A percentile compares a stretch with the other conserved stretches of the same genome.
These are phyloP conservation scores for Cymbopogon flexuosus DNA, from an alignment of 202 grass and related monocot genomes.

Conservation along the genomic window DNA sequence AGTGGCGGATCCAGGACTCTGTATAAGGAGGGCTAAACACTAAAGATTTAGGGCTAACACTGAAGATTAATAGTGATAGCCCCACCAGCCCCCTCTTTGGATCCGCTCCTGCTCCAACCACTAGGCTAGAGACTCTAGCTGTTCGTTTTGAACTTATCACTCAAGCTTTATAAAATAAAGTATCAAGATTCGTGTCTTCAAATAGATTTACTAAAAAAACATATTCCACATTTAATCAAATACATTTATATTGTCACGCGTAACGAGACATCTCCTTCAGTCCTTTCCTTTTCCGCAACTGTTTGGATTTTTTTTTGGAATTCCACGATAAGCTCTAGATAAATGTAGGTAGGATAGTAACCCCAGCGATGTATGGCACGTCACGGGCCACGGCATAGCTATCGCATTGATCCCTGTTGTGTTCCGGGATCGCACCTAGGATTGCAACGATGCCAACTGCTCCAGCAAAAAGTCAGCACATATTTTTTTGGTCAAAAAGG, in stretches of 20 bases:
- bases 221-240: not conserved
- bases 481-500: constrained; percentile 13
- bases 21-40: no score
- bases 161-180: no score
- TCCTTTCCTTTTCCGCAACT: not conserved
- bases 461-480: constrained; percentile 16
- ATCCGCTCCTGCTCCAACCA: no score
- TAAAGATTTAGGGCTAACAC: no score
- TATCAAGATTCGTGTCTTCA: no score
- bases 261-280: constrained; percentile 19
- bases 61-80: no score
- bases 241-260: not conserved
- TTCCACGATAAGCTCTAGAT: constrained; percentile 24
- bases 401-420: constrained; percentile 10
- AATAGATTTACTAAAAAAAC: not conserved
- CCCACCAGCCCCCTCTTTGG: no score
- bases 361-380: not conserved
- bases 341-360: not conserved
- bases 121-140: no score
- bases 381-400: not conserved
- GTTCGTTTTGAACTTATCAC: no score
- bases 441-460: not conserved
- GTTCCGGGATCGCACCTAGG: not conserved
- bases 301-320: not conserved
- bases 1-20: no score